A percentile compares a stretch with the other conserved stretches of the same genome.
Evolutionary conservation across 345 rosid genomes (phyloP).

Genomic region (Durio zibethinus): DNA sequence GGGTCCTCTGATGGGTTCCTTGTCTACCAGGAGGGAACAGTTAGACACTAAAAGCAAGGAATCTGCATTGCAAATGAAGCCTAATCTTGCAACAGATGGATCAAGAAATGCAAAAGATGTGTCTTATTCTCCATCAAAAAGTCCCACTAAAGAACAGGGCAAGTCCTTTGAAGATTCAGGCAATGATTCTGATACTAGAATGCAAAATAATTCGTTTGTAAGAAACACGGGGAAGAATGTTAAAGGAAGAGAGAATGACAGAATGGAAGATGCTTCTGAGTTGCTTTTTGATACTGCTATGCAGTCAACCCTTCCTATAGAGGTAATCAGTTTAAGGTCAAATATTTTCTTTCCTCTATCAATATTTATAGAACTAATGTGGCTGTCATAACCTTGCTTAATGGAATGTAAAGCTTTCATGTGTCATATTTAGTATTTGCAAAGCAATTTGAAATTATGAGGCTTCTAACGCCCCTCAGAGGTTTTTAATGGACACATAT

Average conservation of each 20-base stretch:
- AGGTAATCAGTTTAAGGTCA: slow-evolving; percentile 46
- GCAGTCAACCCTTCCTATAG: slow-evolving; percentile 59
- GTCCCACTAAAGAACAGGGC: slow-evolving; percentile 36
- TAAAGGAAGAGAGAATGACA: slow-evolving; percentile 39
- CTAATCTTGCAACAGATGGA: slow-evolving; percentile 33
- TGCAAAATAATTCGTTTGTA: slow-evolving; percentile 18
- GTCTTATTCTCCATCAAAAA: slow-evolving; percentile 34
- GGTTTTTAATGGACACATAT: slow-evolving; percentile 15
- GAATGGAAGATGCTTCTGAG: slow-evolving; percentile 36
- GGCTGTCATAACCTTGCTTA: slow-evolving; percentile 9
- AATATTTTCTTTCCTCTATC: neutral
- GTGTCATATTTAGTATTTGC: neutral
- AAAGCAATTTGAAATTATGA: neutral
- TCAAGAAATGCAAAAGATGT: slow-evolving; percentile 33
- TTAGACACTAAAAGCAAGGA: slow-evolving; percentile 40
- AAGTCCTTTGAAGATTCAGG: slow-evolving; percentile 35
- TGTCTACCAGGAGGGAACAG: slow-evolving; percentile 41
- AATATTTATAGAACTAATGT: neutral
- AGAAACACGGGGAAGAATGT: slow-evolving; percentile 30
- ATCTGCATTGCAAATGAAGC: slow-evolving; percentile 36
- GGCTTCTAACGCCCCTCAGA: neutral
- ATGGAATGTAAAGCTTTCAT: neutral
- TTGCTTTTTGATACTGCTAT: slow-evolving; percentile 40
- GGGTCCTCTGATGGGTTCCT: slow-evolving; percentile 36
- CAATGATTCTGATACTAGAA: slow-evolving; percentile 31